Evolutionary conservation across 1,139 yeast genomes (phyloP), one percentile per base, ranked within the genome.

Genomic region (Yamadazyma siamensis): DNA sequence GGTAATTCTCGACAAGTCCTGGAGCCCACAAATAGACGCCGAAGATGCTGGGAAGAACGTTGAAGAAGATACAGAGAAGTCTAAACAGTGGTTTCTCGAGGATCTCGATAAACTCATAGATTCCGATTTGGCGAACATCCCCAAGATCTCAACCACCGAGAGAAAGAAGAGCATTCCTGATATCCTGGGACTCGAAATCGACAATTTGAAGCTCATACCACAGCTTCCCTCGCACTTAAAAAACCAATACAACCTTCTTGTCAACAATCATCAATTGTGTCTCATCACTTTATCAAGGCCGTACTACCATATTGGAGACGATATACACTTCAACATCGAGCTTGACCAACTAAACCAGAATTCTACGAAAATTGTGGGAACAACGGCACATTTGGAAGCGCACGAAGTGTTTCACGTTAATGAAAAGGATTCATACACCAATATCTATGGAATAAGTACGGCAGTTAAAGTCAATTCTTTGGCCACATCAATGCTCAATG

Each of bases 231-330:
- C 33, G 5, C 59, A 56, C 25, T 43, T 59, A 28, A 63, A 65
- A 28, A 57, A 65, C 11, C 66, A 61, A 33, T 68, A 56, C 43
- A 65, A 63, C 36, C 52, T 68, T 22, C 39, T 61, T 18, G 65
- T 64, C 15, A 65, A 65, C 37, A 50, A 51, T 31, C 44, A 48
- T 21, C 50, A 53, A 15, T 44, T 67, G 17, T 67, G 75, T 39
- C 39, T 48, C n/a, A 49, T 66, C 10, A 47, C 50, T 8, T 33
- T 60, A n/a, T 50, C 67, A 2, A 68, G 70, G 39, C 65, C 73
- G 1, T 65, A 65, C 36, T 75, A 63, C 42, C 71, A 68, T 32
- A 41, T 68, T 8, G 75, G 79, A 1, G 80, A 75, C 22, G 73
- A 70, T 34, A 55, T 75, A 7, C 61, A 61, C 34, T 54, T 71